A percentile compares a stretch with the other conserved stretches of the same genome.
Conservation (phyloP, 2,329 filamentous ascomycete genomes). For the Pseudogymnoascus sp. region DNA sequence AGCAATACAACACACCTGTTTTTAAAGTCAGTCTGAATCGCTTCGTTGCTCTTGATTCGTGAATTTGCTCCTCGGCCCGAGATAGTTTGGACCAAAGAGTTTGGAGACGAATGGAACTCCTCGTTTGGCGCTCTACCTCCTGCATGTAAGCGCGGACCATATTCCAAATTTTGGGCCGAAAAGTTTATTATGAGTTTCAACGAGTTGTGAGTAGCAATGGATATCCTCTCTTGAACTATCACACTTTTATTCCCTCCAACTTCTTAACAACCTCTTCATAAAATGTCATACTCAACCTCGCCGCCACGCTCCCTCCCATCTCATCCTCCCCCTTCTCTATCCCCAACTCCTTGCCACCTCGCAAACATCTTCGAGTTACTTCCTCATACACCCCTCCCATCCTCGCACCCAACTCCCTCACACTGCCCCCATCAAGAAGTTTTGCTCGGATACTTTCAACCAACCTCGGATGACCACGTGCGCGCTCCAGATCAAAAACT, state of each 20-base stretch:
- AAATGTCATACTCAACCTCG: slow-evolving; percentile 33
- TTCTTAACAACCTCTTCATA: slow-evolving; percentile 39
- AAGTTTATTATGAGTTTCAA: neutral
- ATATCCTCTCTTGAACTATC: neutral
- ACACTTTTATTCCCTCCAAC: slow-evolving; percentile 26
- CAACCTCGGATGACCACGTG: slow-evolving; percentile 31
- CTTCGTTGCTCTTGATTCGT: neutral
- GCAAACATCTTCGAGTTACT: slow-evolving; percentile 31
- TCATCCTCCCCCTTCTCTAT: slow-evolving; percentile 33
- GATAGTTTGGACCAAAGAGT: neutral
- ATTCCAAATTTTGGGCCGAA: neutral
- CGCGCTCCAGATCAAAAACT: slow-evolving; percentile 30
- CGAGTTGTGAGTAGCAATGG: neutral
- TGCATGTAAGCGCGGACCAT: neutral
- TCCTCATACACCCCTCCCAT: slow-evolving; percentile 35
- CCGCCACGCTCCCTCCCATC: slow-evolving; percentile 33
- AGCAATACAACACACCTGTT: neutral
- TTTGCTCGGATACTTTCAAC: slow-evolving; percentile 30
- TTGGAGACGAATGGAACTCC: neutral
- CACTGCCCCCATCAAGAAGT: slow-evolving; percentile 25
- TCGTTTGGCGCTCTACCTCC: neutral
- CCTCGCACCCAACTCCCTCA: slow-evolving; percentile 30
- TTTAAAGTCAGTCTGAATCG: neutral
- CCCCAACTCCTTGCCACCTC: slow-evolving; percentile 30
- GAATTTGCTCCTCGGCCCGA: neutral